Evolutionary conservation across 495 filamentous ascomycete species (phyloP).

Genomic region (Neohortaea acidophila): DNA sequence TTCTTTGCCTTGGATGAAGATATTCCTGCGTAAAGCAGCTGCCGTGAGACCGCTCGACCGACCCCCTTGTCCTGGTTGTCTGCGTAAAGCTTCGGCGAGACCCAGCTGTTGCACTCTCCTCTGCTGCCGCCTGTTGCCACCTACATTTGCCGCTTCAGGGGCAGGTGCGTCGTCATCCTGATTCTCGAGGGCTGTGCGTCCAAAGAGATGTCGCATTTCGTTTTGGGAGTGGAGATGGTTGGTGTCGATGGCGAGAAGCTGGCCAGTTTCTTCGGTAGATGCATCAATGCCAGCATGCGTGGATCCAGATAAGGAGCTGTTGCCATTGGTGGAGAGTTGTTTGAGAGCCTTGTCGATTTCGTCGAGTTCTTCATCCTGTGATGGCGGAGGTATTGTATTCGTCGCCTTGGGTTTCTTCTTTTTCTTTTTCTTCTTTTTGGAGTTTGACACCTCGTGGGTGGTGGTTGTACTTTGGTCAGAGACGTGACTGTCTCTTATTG

Average conservation of each 20-base stretch:
- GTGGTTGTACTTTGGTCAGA: too few species aligned
- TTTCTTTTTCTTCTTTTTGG: conserved; percentile 30
- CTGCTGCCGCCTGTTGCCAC: conserved; percentile 35
- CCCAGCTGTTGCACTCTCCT: conserved; percentile 36
- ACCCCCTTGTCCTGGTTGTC: conserved; percentile 40
- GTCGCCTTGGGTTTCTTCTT: conserved; percentile 36
- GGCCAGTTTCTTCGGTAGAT: conserved; percentile 30
- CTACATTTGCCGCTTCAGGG: conserved; percentile 31
- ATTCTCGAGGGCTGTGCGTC: conserved; percentile 56
- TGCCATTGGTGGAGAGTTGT: conserved; percentile 33
- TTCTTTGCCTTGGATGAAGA: conserved; percentile 78
- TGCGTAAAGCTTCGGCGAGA: conserved; percentile 55
- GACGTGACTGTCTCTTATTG: conserved; percentile 2
- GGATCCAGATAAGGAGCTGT: conserved; percentile 22
- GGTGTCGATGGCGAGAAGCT: conserved; percentile 61
- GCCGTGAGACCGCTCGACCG: conserved; percentile 47
- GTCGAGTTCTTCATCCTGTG: conserved; percentile 34
- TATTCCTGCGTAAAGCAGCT: conserved; percentile 55
- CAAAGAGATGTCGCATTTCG: conserved; percentile 90
- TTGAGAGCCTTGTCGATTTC: conserved; percentile 73
- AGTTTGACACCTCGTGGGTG: too few species aligned
- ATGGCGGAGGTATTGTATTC: conserved; percentile 15
- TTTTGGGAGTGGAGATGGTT: conserved; percentile 71
- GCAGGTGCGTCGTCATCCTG: conserved; percentile 38
- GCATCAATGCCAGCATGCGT: conserved; percentile 17